These are phyloP conservation scores for Suhomyces xylopsoci DNA, from an alignment of 805 yeast species.

Conservation along the genomic window DNA sequence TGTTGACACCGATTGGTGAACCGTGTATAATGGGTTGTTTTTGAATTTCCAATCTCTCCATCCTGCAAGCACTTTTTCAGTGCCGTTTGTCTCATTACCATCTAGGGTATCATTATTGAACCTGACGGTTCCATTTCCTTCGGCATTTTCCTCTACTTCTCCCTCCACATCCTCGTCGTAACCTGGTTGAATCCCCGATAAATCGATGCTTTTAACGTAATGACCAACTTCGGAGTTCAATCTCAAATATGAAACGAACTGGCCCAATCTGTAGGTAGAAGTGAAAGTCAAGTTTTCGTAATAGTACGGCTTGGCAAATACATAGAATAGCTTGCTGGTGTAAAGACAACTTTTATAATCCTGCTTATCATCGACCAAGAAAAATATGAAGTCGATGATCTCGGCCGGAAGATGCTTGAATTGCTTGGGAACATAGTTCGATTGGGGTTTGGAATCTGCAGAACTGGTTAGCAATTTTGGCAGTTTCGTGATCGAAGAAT, in stretches of 20 bases:
- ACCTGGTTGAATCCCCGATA: constrained; percentile 46
- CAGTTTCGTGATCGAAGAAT: background rate
- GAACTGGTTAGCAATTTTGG: background rate
- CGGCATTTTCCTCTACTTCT: background rate
- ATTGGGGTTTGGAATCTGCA: background rate
- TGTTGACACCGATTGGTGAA: constrained; percentile 19
- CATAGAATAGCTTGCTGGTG: constrained; percentile 50
- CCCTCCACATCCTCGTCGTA: constrained; percentile 16
- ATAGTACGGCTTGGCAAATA: constrained; percentile 50
- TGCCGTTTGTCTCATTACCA: background rate
- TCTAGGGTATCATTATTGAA: background rate
- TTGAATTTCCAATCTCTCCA: constrained; percentile 93
- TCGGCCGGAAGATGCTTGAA: constrained; percentile 43
- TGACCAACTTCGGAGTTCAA: constrained; percentile 53
- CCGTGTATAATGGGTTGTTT: constrained; percentile 61
- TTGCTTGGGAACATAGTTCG: constrained; percentile 10
- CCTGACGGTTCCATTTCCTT: background rate
- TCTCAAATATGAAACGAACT: constrained; percentile 68
- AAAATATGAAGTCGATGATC: constrained; percentile 37
- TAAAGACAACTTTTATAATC: constrained; percentile 42
- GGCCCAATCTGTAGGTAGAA: constrained; percentile 77
- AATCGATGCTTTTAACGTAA: constrained; percentile 54
- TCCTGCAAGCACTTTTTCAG: constrained; percentile 56
- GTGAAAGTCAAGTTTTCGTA: constrained; percentile 55
- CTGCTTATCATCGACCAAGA: constrained; percentile 31